Evolutionary conservation across 2,329 filamentous ascomycete species (phyloP).

Genomic region (Nannizziopsis barbatae): DNA sequence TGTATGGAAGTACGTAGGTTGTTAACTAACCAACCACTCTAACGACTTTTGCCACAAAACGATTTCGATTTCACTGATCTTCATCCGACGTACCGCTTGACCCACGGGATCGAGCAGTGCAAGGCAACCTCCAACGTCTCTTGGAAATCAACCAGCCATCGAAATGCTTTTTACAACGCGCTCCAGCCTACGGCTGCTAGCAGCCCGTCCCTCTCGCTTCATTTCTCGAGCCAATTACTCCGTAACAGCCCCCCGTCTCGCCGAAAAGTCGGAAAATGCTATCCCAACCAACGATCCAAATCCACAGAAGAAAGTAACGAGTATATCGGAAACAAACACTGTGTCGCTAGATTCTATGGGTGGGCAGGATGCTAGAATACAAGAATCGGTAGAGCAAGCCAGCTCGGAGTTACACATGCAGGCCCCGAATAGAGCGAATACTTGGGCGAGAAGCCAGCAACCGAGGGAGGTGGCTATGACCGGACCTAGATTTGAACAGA

Average conservation of each 20-base stretch:
- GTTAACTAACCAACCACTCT: not conserved
- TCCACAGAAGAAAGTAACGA: conserved; percentile 35
- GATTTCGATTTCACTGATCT: conserved; percentile 8
- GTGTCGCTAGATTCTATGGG: conserved; percentile 40
- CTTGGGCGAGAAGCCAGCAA: conserved; percentile 82
- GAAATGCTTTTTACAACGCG: conserved; percentile 38
- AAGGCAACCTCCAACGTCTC: not conserved
- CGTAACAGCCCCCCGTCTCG: conserved; percentile 32
- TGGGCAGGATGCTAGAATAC: conserved; percentile 42
- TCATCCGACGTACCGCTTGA: not conserved
- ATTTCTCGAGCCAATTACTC: conserved; percentile 33
- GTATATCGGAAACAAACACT: conserved; percentile 52
- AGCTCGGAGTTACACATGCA: conserved; percentile 55
- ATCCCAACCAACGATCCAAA: conserved; percentile 49
- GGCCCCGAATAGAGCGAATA: conserved; percentile 69
- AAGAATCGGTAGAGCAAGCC: conserved; percentile 45
- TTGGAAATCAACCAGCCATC: conserved; percentile 16
- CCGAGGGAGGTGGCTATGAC: conserved; percentile 75
- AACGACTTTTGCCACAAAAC: conserved; percentile 6
- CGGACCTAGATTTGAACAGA: conserved; percentile 94
- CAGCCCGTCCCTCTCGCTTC: conserved; percentile 25
- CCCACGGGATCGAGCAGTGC: conserved; percentile 8
- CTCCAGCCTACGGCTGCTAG: conserved; percentile 38
- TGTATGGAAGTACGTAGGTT: no score
- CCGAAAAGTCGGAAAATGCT: conserved; percentile 26